These are phyloP conservation scores for Actinomortierella ambigua DNA, from an alignment of 371 early-diverging fungal genomes.

Conservation along the genomic window DNA sequence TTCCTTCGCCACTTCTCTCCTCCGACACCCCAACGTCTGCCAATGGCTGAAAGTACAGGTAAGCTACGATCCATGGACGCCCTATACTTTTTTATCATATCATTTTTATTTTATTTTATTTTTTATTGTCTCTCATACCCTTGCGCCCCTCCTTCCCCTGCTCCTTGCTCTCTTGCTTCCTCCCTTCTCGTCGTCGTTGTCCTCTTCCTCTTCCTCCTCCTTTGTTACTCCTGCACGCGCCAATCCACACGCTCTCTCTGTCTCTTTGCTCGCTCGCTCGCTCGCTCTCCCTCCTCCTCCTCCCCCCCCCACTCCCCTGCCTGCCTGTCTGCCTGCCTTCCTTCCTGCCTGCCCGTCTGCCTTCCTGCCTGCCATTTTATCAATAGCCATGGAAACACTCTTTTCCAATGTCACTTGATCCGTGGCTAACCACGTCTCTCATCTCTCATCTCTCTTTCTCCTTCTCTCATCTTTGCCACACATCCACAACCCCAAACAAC, in stretches of 20 bases:
- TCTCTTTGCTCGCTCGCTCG: neutral
- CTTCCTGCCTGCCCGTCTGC: slow-evolving; percentile 8
- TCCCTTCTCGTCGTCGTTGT: no score
- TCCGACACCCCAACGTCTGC: neutral
- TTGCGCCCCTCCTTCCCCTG: no score
- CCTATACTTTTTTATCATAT: slow-evolving; percentile 2
- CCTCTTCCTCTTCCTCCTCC: no score
- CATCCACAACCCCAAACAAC: no score
- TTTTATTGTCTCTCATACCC: no score
- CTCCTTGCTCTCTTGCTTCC: no score
- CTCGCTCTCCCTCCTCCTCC: neutral
- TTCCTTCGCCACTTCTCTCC: slow-evolving; percentile 1
- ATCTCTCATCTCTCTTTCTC: slow-evolving; percentile 15
- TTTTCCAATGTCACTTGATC: slow-evolving; percentile 21
- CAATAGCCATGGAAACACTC: slow-evolving; percentile 28
- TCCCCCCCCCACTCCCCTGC: slow-evolving; percentile 6
- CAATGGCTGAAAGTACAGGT: slow-evolving; percentile 39
- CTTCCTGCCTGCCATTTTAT: slow-evolving; percentile 7
- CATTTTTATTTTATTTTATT: neutral
- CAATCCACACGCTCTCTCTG: slow-evolving; percentile 1
- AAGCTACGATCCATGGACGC: slow-evolving; percentile 2
- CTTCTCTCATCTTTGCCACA: neutral
- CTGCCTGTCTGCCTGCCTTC: slow-evolving; percentile 11
- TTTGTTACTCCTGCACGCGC: neutral
- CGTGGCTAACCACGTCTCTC: slow-evolving; percentile 9